phyloP scores from a whole-genome alignment of 116 monocot genomes.

The Thalassia testudinum region DNA sequence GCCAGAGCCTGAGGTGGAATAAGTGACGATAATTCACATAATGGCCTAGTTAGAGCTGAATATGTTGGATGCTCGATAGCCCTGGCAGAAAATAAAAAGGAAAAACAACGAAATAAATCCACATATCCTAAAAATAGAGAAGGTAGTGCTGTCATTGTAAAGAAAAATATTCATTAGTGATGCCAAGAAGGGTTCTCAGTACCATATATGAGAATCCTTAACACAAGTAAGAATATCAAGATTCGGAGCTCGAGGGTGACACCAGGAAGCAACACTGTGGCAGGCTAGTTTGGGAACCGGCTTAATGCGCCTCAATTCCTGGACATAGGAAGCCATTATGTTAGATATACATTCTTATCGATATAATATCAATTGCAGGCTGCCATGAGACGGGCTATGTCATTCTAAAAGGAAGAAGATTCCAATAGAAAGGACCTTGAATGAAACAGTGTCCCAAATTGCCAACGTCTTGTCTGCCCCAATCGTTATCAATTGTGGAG shows the following conservation, averaged over 20 bases:
- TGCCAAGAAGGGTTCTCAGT: not conserved
- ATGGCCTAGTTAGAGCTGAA: slow-evolving; percentile 92
- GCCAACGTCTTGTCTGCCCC: slow-evolving; percentile 98
- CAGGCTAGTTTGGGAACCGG: slow-evolving; percentile 96
- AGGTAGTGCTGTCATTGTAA: too few relatives aligned
- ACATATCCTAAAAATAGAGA: too few relatives aligned
- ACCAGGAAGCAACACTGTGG: slow-evolving; percentile 99
- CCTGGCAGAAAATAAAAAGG: slow-evolving; percentile 36
- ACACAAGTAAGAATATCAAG: slow-evolving; percentile 99
- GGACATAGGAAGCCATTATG: slow-evolving; percentile 7
- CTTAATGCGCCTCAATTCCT: slow-evolving; percentile 97
- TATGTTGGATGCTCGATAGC: slow-evolving; percentile 98
- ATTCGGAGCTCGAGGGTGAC: slow-evolving; percentile 98
- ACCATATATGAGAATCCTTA: slow-evolving; percentile 99
- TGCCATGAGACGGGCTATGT: too few relatives aligned
- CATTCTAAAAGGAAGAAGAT: too few relatives aligned
- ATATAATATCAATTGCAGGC: too few relatives aligned
- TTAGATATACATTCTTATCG: not conserved
- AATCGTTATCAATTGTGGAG: slow-evolving; percentile 97
- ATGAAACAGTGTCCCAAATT: slow-evolving; percentile 97
- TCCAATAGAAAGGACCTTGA: slow-evolving; percentile 43
- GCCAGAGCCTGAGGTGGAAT: slow-evolving; percentile 93
- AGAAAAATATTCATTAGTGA: not conserved
- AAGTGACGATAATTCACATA: slow-evolving; percentile 97
- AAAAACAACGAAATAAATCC: not conserved